Base-by-base conservation (phyloP, 2,329 filamentous ascomycete genomes). In the Colletotrichum sp. region DNA sequence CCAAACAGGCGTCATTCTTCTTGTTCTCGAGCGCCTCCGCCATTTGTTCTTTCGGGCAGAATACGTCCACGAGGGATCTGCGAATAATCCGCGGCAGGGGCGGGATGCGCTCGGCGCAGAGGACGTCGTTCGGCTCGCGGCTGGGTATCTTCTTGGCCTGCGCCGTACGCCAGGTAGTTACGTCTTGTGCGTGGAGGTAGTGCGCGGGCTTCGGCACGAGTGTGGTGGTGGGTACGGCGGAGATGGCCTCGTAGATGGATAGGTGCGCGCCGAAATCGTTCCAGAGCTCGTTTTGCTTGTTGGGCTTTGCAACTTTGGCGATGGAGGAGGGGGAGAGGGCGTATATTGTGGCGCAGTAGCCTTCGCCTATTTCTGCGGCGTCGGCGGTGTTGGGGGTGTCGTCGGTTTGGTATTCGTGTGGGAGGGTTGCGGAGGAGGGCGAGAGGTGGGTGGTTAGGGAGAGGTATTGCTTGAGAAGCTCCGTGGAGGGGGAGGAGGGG, bases 261-360 rank as follows among this genome's bases (percentile, higher is more conserved):
- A 59, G 4, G 55, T 59, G 55, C 4, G 55, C 55, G 26, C 55
- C 55, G 55, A 59, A 59, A n/a, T 59, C 55, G 55, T 16, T 59
- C 55, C 55, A 59, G 55, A 59, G 55, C 55, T 59, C 55, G 26
- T 59, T 59, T 2, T 59, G 55, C 55, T 59, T 59, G 26, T 59
- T 59, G 0, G 55, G 26, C 0, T 12, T 59, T 3, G 55, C 55
- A 6, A 59, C 13, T n/a, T 59, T 59, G 55, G 10, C 55, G 26
- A 58, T 58, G 55, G 14, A 5, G 26, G 55, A 28, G 26, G 24
- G 1, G 18, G 55, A 30, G 21, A 59, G 8, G 14, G 24, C 55
- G 55, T 59, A 59, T 26, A 30, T 59, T 26, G 4, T n/a, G 28
- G 55, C 55, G 55, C 55, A 59, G 55, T 0, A 59, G 26, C 55